phyloP scores from a whole-genome alignment of 306 rosid species.

The Echinosophora koreensis region DNA sequence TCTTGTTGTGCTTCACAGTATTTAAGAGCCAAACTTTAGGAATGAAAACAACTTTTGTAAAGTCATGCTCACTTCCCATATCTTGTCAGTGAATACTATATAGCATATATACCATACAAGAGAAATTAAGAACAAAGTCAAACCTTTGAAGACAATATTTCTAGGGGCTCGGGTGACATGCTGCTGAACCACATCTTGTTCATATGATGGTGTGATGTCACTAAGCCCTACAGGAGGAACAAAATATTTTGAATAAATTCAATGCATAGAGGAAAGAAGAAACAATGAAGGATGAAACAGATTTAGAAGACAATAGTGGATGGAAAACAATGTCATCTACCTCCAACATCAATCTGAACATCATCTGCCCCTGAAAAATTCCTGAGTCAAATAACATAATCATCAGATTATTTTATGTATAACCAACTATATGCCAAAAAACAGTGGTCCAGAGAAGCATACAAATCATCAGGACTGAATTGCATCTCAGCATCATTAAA shows the following conservation, averaged over 20 bases:
- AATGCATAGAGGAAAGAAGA: conserved; percentile 19
- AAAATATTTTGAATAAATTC: conserved; percentile 17
- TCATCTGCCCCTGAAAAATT: conserved; percentile 64
- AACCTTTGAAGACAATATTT: conserved; percentile 86
- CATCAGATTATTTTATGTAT: conserved; percentile 46
- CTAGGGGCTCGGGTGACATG: conserved; percentile 53
- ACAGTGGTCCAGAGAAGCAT: conserved; percentile 55
- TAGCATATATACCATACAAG: conserved; percentile 1
- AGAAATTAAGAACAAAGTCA: conserved; percentile 32
- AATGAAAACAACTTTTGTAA: conserved; percentile 6
- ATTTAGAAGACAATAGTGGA: conserved; percentile 16
- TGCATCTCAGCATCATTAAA: conserved; percentile 78
- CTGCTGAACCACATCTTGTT: conserved; percentile 55
- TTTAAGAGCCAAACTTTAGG: background rate
- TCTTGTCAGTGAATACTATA: background rate
- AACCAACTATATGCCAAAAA: conserved; percentile 9
- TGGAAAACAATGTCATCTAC: conserved; percentile 51
- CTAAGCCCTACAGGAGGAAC: conserved; percentile 57
- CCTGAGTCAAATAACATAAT: conserved; percentile 62
- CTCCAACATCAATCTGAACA: conserved; percentile 73
- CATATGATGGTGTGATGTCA: conserved; percentile 53
- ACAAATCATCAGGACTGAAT: conserved; percentile 79
- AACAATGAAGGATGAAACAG: conserved; percentile 29
- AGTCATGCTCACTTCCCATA: conserved; percentile 35
- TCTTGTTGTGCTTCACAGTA: conserved; percentile 1